A percentile compares a stretch with the other conserved stretches of the same genome.
phyloP scores from a whole-genome alignment of 2,329 filamentous ascomycete species.

The Lecanicillium sp. region DNA sequence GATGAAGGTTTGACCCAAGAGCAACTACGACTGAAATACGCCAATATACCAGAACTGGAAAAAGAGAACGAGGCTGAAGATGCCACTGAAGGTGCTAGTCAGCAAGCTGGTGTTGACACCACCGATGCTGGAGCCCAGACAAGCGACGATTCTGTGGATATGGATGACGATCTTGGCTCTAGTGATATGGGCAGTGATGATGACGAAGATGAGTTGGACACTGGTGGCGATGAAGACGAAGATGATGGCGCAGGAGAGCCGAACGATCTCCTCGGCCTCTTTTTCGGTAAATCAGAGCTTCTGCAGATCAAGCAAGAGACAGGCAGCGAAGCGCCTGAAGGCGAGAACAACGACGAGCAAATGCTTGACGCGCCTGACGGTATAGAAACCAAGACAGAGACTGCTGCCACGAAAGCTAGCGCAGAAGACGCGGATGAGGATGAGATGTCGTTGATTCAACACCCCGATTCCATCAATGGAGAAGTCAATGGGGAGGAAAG shows the following conservation, averaged over 20 bases:
- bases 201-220: constrained; percentile 33
- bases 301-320: constrained; percentile 40
- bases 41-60: constrained; percentile 47
- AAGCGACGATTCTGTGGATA: constrained; percentile 58
- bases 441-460: constrained; percentile 23
- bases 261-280: constrained; percentile 37
- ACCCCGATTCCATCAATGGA: constrained; percentile 16
- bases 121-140: constrained; percentile 36
- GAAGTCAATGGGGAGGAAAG: too few species aligned
- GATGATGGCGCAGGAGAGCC: constrained; percentile 25
- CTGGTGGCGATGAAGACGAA: constrained; percentile 31
- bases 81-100: constrained; percentile 15
- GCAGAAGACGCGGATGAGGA: constrained; percentile 20
- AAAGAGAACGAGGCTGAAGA: constrained; percentile 18
- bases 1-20: constrained; percentile 63
- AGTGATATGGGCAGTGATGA: constrained; percentile 39
- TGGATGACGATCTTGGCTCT: constrained; percentile 58
- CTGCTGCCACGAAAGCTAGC: background rate
- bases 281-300: constrained; percentile 52
- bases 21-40: constrained; percentile 61
- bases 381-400: background rate
- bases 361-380: constrained; percentile 2
- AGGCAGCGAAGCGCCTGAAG: constrained; percentile 9
- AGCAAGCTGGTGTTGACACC: constrained; percentile 14
- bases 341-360: constrained; percentile 3